Evolutionary conservation across 1,139 yeast species (phyloP).

Genomic region (Geotrichum fermentans): DNA sequence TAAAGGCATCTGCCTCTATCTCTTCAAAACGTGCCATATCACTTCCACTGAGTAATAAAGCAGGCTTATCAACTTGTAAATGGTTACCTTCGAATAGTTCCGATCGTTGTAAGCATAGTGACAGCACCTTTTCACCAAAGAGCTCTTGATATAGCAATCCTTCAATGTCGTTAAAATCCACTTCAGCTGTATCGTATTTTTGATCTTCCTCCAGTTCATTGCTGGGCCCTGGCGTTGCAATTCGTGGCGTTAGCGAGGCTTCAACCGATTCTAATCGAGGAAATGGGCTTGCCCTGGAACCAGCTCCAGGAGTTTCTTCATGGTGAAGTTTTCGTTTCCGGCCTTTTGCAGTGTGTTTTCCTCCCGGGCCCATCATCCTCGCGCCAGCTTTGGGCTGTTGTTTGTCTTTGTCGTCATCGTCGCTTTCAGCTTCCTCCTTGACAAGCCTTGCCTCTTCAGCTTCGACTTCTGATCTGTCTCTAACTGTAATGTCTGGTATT

Average conservation of each 20-base stretch:
- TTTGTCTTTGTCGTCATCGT: slow-evolving; percentile 26
- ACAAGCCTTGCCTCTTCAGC: slow-evolving; percentile 60
- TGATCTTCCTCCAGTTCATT: slow-evolving; percentile 15
- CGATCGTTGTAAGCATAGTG: slow-evolving; percentile 65
- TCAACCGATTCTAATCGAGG: slow-evolving; percentile 19
- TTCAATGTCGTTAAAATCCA: slow-evolving; percentile 47
- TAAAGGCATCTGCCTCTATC: slow-evolving; percentile 26
- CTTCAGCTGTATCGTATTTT: slow-evolving; percentile 19
- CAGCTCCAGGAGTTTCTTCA: slow-evolving; percentile 20
- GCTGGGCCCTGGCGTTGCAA: slow-evolving; percentile 12
- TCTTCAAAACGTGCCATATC: slow-evolving; percentile 36
- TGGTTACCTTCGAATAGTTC: slow-evolving; percentile 56
- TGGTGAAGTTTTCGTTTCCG: slow-evolving; percentile 16
- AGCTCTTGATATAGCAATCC: slow-evolving; percentile 74
- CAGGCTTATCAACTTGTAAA: slow-evolving; percentile 63
- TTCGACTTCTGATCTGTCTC: slow-evolving; percentile 82
- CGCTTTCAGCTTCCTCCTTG: slow-evolving; percentile 34
- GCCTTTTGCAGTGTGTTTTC: slow-evolving; percentile 17
- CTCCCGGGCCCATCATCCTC: slow-evolving; percentile 22
- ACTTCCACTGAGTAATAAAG: slow-evolving; percentile 41
- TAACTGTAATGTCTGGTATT: slow-evolving; percentile 80
- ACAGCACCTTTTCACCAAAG: slow-evolving; percentile 75
- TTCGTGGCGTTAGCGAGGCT: slow-evolving; percentile 13
- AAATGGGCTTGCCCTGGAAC: slow-evolving; percentile 22
- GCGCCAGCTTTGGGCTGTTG: slow-evolving; percentile 16